Conservation (phyloP, 2,329 filamentous ascomycete genomes). For the Neopestalotiopsis clavispora region DNA sequence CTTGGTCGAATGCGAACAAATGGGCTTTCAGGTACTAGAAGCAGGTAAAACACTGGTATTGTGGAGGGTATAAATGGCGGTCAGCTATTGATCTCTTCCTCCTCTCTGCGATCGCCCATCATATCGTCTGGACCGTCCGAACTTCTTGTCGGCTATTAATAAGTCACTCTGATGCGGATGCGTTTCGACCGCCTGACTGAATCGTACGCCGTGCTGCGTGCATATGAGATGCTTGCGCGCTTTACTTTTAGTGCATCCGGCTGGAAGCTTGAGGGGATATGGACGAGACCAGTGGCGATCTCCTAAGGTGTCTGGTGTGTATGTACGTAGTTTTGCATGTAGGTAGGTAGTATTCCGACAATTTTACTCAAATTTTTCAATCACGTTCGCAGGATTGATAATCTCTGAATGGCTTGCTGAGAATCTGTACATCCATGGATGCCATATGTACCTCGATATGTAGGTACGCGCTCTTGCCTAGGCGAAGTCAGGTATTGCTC, state of each 20-base stretch:
- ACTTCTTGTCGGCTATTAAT: not conserved
- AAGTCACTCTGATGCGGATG: slow-evolving; percentile 1
- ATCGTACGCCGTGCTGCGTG: not conserved
- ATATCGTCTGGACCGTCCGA: not conserved
- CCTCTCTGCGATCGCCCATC: not conserved
- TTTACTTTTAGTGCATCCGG: not conserved
- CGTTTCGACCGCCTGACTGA: slow-evolving; percentile 1
- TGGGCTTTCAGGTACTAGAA: not conserved
- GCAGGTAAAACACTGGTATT: not conserved
- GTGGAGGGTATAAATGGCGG: not conserved
- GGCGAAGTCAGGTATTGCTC: not conserved
- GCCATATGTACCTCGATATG: not conserved
- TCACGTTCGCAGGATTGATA: not conserved
- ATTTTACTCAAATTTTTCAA: no score
- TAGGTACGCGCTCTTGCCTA: not conserved
- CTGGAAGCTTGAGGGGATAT: not conserved
- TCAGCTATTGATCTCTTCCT: not conserved
- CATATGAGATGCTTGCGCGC: not conserved
- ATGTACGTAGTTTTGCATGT: not conserved
- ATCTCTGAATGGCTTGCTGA: not conserved
- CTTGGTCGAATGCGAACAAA: not conserved
- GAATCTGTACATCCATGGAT: not conserved
- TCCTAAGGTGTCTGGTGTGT: not conserved
- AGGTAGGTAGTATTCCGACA: no score
- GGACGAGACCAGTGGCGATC: not conserved